A percentile compares a stretch with the other conserved stretches of the same genome.
Evolutionary conservation across 1,284 basidiomycete species (phyloP).

Genomic region (Tylopilus sp.): DNA sequence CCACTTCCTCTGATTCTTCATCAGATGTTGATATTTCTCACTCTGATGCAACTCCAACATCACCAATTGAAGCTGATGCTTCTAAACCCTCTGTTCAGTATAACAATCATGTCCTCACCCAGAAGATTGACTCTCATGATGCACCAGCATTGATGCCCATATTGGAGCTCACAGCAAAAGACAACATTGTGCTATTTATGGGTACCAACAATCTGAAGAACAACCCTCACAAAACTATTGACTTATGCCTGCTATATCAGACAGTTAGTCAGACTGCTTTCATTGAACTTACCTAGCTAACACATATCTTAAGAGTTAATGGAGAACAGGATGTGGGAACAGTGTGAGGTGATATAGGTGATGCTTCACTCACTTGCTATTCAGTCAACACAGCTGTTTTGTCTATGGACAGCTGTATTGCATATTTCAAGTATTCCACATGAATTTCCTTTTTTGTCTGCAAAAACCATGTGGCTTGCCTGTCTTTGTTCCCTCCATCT

Average conservation of each 20-base stretch:
- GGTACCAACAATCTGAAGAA: slow-evolving; percentile 6
- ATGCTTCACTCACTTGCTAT: too few species aligned
- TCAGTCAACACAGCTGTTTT: too few species aligned
- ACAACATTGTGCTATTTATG: slow-evolving; percentile 19
- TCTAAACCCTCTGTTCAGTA: background rate
- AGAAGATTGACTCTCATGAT: background rate
- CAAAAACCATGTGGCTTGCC: too few species aligned
- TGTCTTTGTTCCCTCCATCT: too few species aligned
- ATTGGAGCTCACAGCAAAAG: background rate
- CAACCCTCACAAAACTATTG: slow-evolving; percentile 9
- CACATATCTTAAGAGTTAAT: too few species aligned
- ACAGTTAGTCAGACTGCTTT: background rate
- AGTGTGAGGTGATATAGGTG: too few species aligned
- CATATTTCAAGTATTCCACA: too few species aligned
- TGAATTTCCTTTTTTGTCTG: too few species aligned
- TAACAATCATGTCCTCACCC: slow-evolving; percentile 7
- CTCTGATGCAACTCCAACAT: background rate
- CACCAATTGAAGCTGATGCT: too few species aligned
- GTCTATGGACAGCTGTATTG: too few species aligned
- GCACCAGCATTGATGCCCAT: background rate
- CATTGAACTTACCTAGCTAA: too few species aligned
- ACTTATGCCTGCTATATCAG: slow-evolving; percentile 15
- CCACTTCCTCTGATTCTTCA: background rate
- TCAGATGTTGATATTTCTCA: background rate
- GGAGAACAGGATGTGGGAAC: too few species aligned